Conservation (phyloP, 2,329 filamentous ascomycete species). For the Sclerotinia minor region DNA sequence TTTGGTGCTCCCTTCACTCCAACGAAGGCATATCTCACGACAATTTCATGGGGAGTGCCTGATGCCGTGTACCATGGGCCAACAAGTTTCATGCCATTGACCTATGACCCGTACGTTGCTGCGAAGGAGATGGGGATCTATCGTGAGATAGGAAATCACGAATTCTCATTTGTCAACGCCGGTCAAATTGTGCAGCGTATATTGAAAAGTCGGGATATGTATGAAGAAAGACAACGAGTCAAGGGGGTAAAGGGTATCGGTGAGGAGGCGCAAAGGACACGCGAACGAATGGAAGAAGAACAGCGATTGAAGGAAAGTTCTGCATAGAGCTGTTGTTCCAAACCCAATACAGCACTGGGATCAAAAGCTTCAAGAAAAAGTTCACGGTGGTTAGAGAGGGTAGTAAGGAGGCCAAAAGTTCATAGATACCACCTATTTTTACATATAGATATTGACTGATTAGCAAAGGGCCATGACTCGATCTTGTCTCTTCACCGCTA, state of each 20-base stretch:
- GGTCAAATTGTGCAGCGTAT: conserved; percentile 90
- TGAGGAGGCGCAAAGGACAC: conserved; percentile 64
- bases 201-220: conserved; percentile 79
- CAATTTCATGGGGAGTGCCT: conserved; percentile 72
- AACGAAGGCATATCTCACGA: conserved; percentile 72
- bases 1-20: conserved; percentile 90
- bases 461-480: not conserved
- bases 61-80: conserved; percentile 93
- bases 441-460: conserved; percentile 7
- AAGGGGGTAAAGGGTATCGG: conserved; percentile 84
- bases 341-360: not conserved
- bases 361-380: not conserved
- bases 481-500: conserved; percentile 9
- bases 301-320: conserved; percentile 35
- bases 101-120: conserved; percentile 77
- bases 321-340: not conserved
- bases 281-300: conserved; percentile 59
- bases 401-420: not conserved
- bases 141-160: conserved; percentile 71
- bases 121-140: conserved; percentile 85
- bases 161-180: conserved; percentile 85
- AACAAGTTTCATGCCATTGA: conserved; percentile 69
- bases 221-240: conserved; percentile 85
- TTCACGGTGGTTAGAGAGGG: conserved; percentile 1
- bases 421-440: conserved; percentile 21